Conservation (phyloP, 371 early-diverging fungal species). For the Lichtheimia corymbifera region DNA sequence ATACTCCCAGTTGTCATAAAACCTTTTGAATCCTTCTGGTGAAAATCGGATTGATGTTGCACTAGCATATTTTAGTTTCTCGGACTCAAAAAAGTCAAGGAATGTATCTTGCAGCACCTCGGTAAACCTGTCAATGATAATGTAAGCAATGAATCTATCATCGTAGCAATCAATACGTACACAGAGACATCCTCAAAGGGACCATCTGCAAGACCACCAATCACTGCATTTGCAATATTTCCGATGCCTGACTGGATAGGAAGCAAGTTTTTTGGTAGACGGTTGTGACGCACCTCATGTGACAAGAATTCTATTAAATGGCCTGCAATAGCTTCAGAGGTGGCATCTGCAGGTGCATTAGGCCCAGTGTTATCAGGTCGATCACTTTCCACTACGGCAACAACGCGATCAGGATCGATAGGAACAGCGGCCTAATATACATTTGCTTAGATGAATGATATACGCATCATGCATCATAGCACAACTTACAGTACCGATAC, state of each 20-base stretch:
- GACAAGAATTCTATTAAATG: constrained; percentile 54
- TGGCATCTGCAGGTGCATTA: constrained; percentile 43
- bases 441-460: not conserved
- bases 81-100: constrained; percentile 55
- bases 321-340: constrained; percentile 45
- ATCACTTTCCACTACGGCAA: constrained; percentile 49
- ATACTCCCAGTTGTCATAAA: constrained; percentile 51
- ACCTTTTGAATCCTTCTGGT: constrained; percentile 50
- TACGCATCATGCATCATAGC: not conserved
- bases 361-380: constrained; percentile 49
- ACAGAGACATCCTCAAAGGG: constrained; percentile 52
- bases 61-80: constrained; percentile 51
- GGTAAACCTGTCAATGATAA: constrained; percentile 31
- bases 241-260: constrained; percentile 58
- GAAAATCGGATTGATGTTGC: constrained; percentile 59
- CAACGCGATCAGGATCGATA: constrained; percentile 46
- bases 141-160: not conserved
- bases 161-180: constrained; percentile 24
- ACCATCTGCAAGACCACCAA: constrained; percentile 53
- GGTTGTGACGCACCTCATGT: constrained; percentile 51
- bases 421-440: constrained; percentile 43
- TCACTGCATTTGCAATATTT: constrained; percentile 58
- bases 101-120: constrained; percentile 56
- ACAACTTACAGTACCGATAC: constrained; percentile 47
- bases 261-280: constrained; percentile 45